Evolutionary conservation across 1,284 basidiomycete species (phyloP).

Genomic region (Cryptococcus jaspeensis): DNA sequence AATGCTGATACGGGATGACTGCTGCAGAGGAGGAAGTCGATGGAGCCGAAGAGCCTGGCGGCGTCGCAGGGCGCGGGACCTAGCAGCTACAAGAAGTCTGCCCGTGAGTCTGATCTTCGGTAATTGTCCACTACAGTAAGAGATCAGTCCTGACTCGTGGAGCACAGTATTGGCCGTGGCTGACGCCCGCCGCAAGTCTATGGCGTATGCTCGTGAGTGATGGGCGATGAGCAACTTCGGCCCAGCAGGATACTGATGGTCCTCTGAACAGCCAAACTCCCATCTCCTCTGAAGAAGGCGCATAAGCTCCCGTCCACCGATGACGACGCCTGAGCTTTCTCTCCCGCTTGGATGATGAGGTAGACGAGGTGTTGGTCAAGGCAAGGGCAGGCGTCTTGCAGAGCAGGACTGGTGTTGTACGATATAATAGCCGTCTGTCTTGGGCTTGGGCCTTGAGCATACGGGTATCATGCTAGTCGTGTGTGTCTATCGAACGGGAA

Average conservation of each 20-base stretch:
- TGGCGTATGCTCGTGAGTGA: slow-evolving; percentile 46
- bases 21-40: slow-evolving; percentile 60
- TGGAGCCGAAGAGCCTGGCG: slow-evolving; percentile 53
- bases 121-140: too few relatives aligned
- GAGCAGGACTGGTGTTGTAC: too few relatives aligned
- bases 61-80: slow-evolving; percentile 4
- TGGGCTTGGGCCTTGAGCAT: not conserved
- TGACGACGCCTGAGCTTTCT: not conserved
- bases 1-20: not conserved
- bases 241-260: not conserved
- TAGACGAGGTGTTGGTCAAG: not conserved
- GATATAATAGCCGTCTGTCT: not conserved
- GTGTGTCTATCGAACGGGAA: too few relatives aligned
- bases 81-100: slow-evolving; percentile 2
- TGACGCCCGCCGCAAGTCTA: slow-evolving; percentile 31
- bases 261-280: slow-evolving; percentile 32
- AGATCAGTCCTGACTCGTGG: not conserved
- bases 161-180: slow-evolving; percentile 18
- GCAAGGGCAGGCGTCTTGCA: not conserved
- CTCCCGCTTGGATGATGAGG: not conserved
- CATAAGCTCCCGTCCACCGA: slow-evolving; percentile 4
- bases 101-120: slow-evolving; percentile 8
- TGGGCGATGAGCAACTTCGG: not conserved
- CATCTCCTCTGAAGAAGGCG: slow-evolving; percentile 44
- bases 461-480: too few relatives aligned